Evolutionary conservation across 768 basidiomycete genomes (phyloP).

Genomic region (Tremella fuciformis): DNA sequence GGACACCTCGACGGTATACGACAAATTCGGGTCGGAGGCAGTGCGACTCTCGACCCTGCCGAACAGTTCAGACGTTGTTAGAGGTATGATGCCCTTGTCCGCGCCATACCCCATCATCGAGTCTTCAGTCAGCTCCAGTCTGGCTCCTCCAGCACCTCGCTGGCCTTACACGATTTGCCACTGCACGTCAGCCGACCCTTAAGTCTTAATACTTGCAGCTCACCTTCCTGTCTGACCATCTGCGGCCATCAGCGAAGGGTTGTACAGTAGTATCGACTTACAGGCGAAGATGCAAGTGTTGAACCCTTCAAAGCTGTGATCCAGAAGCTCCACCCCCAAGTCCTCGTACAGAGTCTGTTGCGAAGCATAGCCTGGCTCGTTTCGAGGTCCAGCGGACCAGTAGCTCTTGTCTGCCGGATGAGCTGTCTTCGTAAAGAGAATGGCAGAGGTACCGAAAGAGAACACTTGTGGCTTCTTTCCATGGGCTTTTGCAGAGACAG

Average conservation of each 20-base stretch:
- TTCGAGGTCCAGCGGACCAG: conserved; percentile 87
- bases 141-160: neutral
- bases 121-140: conserved; percentile 31
- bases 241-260: conserved; percentile 17
- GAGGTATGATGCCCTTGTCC: conserved; percentile 96
- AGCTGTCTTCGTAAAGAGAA: neutral
- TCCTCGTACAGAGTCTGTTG: conserved; percentile 94
- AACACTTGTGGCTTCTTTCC: conserved; percentile 88
- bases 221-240: conserved; percentile 51
- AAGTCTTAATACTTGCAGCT: conserved; percentile 1
- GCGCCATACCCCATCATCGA: conserved; percentile 65
- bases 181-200: conserved; percentile 1
- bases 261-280: conserved; percentile 57
- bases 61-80: conserved; percentile 91
- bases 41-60: conserved; percentile 69
- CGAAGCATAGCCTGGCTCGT: conserved; percentile 85
- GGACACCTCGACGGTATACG: conserved; percentile 93
- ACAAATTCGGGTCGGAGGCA: conserved; percentile 64
- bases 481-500: conserved; percentile 63
- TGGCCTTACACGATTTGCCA: neutral
- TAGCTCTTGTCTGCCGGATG: conserved; percentile 75
- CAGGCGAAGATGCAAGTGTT: conserved; percentile 99
- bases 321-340: conserved; percentile 85
- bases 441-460: conserved; percentile 59
- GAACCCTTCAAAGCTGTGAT: conserved; percentile 93